These are phyloP conservation scores for Wallacemonas sp. DNA, from an alignment of 208 protist species.

Conservation along the genomic window DNA sequence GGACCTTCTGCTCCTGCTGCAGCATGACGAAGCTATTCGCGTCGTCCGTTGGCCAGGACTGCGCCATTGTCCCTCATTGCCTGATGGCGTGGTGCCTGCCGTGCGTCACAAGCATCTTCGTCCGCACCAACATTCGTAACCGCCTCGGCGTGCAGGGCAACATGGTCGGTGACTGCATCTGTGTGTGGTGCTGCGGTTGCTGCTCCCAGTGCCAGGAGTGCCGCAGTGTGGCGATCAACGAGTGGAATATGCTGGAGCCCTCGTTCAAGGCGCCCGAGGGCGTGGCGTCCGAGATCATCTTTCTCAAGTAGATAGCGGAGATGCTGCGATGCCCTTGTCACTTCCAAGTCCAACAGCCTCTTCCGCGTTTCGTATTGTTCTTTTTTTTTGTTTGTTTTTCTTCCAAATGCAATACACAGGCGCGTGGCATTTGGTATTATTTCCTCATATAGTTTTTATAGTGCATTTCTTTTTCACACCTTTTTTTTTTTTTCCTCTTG, in stretches of 20 bases:
- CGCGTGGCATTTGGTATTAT: too few relatives aligned
- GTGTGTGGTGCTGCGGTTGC: conserved; percentile 50
- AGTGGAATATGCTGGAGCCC: conserved; percentile 47
- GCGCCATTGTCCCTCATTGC: conserved; percentile 52
- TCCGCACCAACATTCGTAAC: conserved; percentile 61
- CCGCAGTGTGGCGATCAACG: conserved; percentile 33
- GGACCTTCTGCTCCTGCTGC: conserved; percentile 42
- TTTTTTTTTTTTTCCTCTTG: conserved; percentile 9
- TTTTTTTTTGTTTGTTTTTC: too few relatives aligned
- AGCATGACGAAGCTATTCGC: conserved; percentile 55
- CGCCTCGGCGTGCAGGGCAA: conserved; percentile 44
- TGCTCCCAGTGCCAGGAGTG: conserved; percentile 61
- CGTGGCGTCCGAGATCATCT: conserved; percentile 29
- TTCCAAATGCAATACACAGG: too few relatives aligned
- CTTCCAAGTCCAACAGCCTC: neutral
- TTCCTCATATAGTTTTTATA: too few relatives aligned
- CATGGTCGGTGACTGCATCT: conserved; percentile 67
- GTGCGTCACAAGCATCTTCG: conserved; percentile 34
- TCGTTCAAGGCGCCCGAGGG: conserved; percentile 22
- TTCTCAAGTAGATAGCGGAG: conserved; percentile 26
- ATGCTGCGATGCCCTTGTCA: too few relatives aligned
- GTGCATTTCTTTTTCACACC: too few relatives aligned
- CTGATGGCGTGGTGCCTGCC: conserved; percentile 37
- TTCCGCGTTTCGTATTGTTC: too few relatives aligned
- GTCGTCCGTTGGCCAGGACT: conserved; percentile 50